Conservation (phyloP, 169 alveolate genomes). For the Plasmodium blacklocki region DNA sequence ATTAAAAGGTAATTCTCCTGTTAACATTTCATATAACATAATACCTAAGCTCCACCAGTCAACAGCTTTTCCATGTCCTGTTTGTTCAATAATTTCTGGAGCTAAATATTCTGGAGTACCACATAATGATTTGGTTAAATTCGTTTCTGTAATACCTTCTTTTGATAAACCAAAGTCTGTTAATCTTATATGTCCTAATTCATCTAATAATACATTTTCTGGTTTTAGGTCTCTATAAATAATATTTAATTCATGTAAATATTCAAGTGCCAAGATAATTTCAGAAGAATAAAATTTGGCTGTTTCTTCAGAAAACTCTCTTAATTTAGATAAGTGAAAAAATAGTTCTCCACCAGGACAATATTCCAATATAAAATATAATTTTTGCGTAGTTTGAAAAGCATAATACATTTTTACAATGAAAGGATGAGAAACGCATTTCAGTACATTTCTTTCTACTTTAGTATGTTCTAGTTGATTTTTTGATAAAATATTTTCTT, state of each 20-base stretch:
- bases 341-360: slow-evolving; percentile 89
- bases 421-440: slow-evolving; percentile 85
- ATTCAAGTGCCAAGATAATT: slow-evolving; percentile 86
- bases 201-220: slow-evolving; percentile 88
- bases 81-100: slow-evolving; percentile 87
- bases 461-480: slow-evolving; percentile 82
- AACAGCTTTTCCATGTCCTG: slow-evolving; percentile 88
- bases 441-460: slow-evolving; percentile 79
- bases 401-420: slow-evolving; percentile 83
- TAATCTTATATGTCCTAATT: slow-evolving; percentile 84
- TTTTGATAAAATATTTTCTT: slow-evolving; percentile 78
- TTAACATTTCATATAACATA: slow-evolving; percentile 88
- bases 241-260: slow-evolving; percentile 83
- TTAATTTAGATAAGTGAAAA: slow-evolving; percentile 78
- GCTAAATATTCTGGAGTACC: slow-evolving; percentile 92
- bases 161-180: slow-evolving; percentile 91
- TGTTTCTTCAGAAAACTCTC: slow-evolving; percentile 68
- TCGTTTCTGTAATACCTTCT: slow-evolving; percentile 76
- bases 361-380: slow-evolving; percentile 88
- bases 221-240: slow-evolving; percentile 91
- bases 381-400: slow-evolving; percentile 84
- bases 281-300: slow-evolving; percentile 85
- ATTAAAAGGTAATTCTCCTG: slow-evolving; percentile 91
- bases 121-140: slow-evolving; percentile 86
- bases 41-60: slow-evolving; percentile 92